Conservation (phyloP, 2,329 filamentous ascomycete species). For the Ophiostoma sp. region DNA sequence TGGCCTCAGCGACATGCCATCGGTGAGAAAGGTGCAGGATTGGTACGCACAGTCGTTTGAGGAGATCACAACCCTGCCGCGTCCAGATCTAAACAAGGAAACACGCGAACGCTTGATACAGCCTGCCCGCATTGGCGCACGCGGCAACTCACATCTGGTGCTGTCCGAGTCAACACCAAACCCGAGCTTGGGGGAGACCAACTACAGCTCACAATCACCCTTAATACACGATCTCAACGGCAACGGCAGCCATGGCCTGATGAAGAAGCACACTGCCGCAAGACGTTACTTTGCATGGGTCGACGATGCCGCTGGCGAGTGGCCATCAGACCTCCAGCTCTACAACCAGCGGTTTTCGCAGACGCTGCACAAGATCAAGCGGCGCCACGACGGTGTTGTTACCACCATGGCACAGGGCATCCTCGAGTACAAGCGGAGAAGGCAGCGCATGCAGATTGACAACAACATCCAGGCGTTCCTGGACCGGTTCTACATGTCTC, state of each 20-base stretch:
- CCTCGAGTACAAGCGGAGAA: conserved; percentile 92
- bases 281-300: conserved; percentile 87
- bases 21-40: conserved; percentile 87
- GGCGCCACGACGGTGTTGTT: conserved; percentile 92
- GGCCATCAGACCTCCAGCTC: conserved; percentile 89
- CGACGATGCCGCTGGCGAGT: conserved; percentile 72
- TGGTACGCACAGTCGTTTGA: conserved; percentile 99
- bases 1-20: conserved; percentile 96
- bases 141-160: conserved; percentile 48
- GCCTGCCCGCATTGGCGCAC: conserved; percentile 54
- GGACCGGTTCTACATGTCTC: conserved; percentile 99
- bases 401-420: conserved; percentile 98
- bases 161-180: conserved; percentile 82
- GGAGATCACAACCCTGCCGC: conserved; percentile 86
- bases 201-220: conserved; percentile 59
- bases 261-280: conserved; percentile 48
- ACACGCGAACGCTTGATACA: conserved; percentile 73
- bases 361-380: conserved; percentile 88
- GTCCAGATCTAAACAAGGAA: conserved; percentile 69
- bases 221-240: conserved; percentile 32
- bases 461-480: conserved; percentile 95
- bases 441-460: conserved; percentile 97
- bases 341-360: conserved; percentile 91
- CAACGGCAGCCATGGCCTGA: conserved; percentile 33
- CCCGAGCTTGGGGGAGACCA: conserved; percentile 78